Evolutionary conservation across 108 stramenopile species (phyloP).

Genomic region (Cyclotella baltica): DNA sequence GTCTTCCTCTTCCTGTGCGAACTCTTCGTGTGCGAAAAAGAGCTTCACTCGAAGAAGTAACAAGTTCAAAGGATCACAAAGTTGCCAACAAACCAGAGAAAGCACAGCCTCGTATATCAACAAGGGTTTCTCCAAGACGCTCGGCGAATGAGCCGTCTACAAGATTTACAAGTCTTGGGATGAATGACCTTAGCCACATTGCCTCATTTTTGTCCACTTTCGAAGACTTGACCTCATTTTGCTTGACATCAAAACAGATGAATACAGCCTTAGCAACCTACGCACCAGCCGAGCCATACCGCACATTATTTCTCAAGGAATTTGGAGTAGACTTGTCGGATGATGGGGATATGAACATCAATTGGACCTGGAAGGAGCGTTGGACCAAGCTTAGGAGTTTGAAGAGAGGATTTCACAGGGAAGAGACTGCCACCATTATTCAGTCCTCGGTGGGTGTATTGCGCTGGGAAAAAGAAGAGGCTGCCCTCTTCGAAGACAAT

Average conservation of each 20-base stretch:
- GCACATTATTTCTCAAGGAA: not conserved
- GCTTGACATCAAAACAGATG: not conserved
- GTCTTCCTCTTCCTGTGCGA: too few species aligned
- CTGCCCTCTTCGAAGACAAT: not conserved
- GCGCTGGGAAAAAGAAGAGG: not conserved
- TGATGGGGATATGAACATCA: not conserved
- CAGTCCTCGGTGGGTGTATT: not conserved
- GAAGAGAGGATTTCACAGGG: not conserved
- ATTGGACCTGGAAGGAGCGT: not conserved
- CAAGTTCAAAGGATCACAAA: too few species aligned
- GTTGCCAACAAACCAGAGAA: too few species aligned
- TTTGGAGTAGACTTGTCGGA: not conserved
- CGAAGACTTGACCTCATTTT: not conserved
- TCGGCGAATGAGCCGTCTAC: not conserved
- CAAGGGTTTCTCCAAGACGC: not conserved
- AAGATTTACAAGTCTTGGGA: not conserved
- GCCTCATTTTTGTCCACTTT: not conserved
- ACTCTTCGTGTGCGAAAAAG: too few species aligned
- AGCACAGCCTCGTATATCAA: too few species aligned
- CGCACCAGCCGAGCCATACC: not conserved
- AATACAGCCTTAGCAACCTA: not conserved
- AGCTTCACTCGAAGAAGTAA: not conserved
- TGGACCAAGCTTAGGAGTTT: not conserved
- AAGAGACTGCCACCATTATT: not conserved
- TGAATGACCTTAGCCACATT: not conserved